Conservation (phyloP, 495 filamentous ascomycete species). For the Acidomyces sp. region DNA sequence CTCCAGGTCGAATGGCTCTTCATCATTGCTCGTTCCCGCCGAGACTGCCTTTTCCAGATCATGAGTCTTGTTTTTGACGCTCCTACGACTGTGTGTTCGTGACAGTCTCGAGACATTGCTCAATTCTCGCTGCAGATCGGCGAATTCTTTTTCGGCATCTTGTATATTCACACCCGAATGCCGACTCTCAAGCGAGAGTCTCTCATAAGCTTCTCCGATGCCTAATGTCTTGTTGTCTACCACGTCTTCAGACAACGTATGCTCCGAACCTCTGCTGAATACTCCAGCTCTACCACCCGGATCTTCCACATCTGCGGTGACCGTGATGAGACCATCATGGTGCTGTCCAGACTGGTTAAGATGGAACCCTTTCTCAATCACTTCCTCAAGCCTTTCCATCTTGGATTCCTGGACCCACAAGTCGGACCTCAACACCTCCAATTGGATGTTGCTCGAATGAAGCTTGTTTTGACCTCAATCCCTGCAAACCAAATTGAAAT, state of each 20-base stretch:
- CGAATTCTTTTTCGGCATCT: slow-evolving; percentile 65
- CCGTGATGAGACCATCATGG: slow-evolving; percentile 4
- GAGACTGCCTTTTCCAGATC: slow-evolving; percentile 40
- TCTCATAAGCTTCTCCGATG: neutral
- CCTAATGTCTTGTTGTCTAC: neutral
- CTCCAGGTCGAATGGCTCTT: slow-evolving; percentile 61
- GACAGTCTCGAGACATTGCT: slow-evolving; percentile 41
- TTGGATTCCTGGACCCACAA: too few species aligned
- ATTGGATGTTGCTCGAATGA: too few species aligned
- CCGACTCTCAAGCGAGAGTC: slow-evolving; percentile 5
- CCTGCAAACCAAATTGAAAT: too few species aligned
- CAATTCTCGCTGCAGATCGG: slow-evolving; percentile 58
- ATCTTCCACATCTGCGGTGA: neutral
- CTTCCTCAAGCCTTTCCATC: slow-evolving; percentile 12
- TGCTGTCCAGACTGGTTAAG: slow-evolving; percentile 14
- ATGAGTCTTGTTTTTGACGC: slow-evolving; percentile 28
- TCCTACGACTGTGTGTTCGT: slow-evolving; percentile 28
- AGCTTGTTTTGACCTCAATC: too few species aligned
- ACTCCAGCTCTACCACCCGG: neutral
- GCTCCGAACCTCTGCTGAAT: slow-evolving; percentile 3
- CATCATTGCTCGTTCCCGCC: slow-evolving; percentile 33
- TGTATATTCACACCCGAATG: slow-evolving; percentile 50
- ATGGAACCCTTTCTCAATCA: slow-evolving; percentile 11
- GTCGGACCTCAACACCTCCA: too few species aligned
- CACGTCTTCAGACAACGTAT: slow-evolving; percentile 7